Conservation (phyloP, 345 rosid genomes). For the Durio zibethinus region DNA sequence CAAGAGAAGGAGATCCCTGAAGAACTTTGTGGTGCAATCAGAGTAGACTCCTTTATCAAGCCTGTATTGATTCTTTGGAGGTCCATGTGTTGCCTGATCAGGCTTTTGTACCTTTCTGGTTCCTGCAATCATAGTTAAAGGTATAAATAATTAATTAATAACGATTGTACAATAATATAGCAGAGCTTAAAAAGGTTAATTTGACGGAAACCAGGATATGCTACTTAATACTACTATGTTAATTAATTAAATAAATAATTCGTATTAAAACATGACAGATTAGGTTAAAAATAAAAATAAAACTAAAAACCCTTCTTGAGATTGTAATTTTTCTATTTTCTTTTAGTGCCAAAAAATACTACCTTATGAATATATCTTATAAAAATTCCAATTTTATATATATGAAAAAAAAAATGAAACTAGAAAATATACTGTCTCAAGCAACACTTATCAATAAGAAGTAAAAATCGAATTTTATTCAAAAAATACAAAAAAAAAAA, state of each 20-base stretch:
- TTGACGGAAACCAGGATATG: background rate
- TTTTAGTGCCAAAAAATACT: too few species aligned
- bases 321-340: too few species aligned
- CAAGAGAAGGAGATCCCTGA: constrained; percentile 44
- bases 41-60: constrained; percentile 43
- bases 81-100: constrained; percentile 50
- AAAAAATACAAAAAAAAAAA: background rate
- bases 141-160: background rate
- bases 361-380: too few species aligned
- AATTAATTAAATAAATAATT: too few species aligned
- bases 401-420: too few species aligned
- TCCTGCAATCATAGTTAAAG: constrained; percentile 29
- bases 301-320: too few species aligned
- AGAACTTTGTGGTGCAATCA: constrained; percentile 30
- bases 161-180: background rate
- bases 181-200: background rate
- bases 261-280: too few species aligned
- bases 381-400: too few species aligned
- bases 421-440: too few species aligned
- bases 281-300: too few species aligned
- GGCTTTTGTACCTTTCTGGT: constrained; percentile 40
- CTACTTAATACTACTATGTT: too few species aligned
- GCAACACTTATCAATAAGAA: too few species aligned
- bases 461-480: background rate
- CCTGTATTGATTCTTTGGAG: constrained; percentile 39